Percentiles rank a stretch among this genome's conserved stretches.
Conservation (phyloP, 306 rosid genomes). For the Casuarina equisetifolia region DNA sequence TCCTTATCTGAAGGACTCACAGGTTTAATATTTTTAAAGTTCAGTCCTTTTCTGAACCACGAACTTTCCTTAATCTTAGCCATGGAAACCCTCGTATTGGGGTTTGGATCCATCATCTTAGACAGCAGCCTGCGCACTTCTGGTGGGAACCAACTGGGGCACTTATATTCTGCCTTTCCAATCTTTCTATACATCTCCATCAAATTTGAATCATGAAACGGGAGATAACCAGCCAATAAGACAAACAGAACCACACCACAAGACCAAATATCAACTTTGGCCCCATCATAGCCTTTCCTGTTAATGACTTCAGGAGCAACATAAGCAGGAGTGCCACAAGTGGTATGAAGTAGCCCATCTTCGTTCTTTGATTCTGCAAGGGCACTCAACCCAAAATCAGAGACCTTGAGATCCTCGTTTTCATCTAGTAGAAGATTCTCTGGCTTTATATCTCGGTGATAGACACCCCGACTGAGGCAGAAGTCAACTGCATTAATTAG, state of each 20-base stretch:
- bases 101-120: conserved; percentile 70
- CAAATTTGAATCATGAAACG: conserved; percentile 79
- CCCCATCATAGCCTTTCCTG: conserved; percentile 88
- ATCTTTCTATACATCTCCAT: conserved; percentile 88
- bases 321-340: conserved; percentile 96
- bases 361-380: conserved; percentile 55
- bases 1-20: conserved; percentile 29
- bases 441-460: conserved; percentile 88
- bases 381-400: conserved; percentile 94
- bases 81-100: conserved; percentile 55
- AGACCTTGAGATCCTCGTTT: conserved; percentile 68
- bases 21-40: conserved; percentile 26
- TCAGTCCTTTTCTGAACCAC: conserved; percentile 67
- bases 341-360: conserved; percentile 71
- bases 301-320: conserved; percentile 88
- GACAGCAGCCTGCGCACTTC: conserved; percentile 55
- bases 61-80: conserved; percentile 51
- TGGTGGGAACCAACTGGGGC: conserved; percentile 70
- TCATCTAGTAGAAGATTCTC: conserved; percentile 88
- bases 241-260: conserved; percentile 88
- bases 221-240: conserved; percentile 84
- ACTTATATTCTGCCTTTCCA: conserved; percentile 59
- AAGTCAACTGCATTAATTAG: conserved; percentile 72
- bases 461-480: conserved; percentile 89
- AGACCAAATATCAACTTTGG: conserved; percentile 91